These are phyloP conservation scores for Didymella exigua DNA, from an alignment of 2,329 filamentous ascomycete species.

Conservation along the genomic window DNA sequence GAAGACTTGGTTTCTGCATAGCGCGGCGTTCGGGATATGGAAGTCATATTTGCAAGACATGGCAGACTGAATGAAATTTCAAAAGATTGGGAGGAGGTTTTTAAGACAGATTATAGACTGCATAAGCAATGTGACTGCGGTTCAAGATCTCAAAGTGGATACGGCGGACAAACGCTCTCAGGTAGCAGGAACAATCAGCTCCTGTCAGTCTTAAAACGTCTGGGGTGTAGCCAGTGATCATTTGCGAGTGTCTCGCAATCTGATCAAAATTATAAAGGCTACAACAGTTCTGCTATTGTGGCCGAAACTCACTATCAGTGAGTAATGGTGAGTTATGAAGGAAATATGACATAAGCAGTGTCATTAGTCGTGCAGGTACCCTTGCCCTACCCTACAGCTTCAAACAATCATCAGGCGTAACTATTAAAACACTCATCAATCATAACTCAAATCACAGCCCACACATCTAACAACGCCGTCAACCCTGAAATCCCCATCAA, in stretches of 20 bases:
- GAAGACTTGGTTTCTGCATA: conserved; percentile 11
- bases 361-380: neutral
- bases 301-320: too few relatives aligned
- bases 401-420: neutral
- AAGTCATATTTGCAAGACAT: neutral
- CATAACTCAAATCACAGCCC: conserved; percentile 22
- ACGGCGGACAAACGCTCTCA: too few relatives aligned
- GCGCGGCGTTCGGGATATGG: conserved; percentile 15
- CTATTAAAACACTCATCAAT: neutral
- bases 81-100: neutral
- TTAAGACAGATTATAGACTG: neutral
- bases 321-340: too few relatives aligned
- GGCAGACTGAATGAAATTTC: neutral
- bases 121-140: neutral
- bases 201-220: too few relatives aligned
- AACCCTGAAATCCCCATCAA: conserved; percentile 47
- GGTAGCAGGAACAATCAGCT: too few relatives aligned
- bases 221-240: too few relatives aligned
- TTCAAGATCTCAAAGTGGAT: too few relatives aligned
- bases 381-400: neutral
- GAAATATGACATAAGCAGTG: neutral
- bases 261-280: too few relatives aligned
- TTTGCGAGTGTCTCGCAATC: too few relatives aligned
- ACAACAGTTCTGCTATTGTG: too few relatives aligned
- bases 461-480: conserved; percentile 46